These are phyloP conservation scores for Colletotrichum caudatum DNA, from an alignment of 2,329 filamentous ascomycete genomes.

Conservation along the genomic window DNA sequence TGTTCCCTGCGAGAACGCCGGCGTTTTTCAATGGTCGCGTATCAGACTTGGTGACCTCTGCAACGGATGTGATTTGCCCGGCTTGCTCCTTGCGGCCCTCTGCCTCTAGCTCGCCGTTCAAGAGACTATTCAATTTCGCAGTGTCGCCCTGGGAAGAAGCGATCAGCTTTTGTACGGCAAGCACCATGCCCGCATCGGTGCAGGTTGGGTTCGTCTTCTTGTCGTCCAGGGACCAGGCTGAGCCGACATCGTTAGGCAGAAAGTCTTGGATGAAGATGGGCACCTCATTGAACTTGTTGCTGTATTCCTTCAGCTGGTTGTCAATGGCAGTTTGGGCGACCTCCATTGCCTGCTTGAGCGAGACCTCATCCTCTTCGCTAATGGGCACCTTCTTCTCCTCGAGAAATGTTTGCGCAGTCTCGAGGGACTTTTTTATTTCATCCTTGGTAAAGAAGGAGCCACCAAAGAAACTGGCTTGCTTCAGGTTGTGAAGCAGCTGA, in stretches of 20 bases:
- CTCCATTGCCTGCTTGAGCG: constrained; percentile 74
- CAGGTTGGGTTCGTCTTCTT: constrained; percentile 62
- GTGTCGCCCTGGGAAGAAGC: constrained; percentile 59
- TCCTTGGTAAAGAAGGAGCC: constrained; percentile 78
- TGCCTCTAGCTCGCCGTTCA: constrained; percentile 60
- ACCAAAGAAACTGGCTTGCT: constrained; percentile 86
- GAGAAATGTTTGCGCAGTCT: constrained; percentile 77
- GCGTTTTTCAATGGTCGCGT: constrained; percentile 1
- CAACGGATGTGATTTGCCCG: constrained; percentile 40
- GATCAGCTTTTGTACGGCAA: constrained; percentile 65
- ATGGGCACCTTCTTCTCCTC: constrained; percentile 70
- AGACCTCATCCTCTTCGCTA: constrained; percentile 67
- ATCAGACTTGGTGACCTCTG: constrained; percentile 19
- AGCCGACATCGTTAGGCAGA: constrained; percentile 66
- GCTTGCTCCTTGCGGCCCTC: constrained; percentile 56
- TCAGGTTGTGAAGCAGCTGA: constrained; percentile 80
- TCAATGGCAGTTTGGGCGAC: constrained; percentile 70
- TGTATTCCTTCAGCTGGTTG: constrained; percentile 73
- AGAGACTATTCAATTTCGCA: constrained; percentile 59
- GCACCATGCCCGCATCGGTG: constrained; percentile 63
- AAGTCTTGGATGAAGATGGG: constrained; percentile 79
- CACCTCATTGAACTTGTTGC: constrained; percentile 80
- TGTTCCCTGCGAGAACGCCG: constrained; percentile 55
- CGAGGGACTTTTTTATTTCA: constrained; percentile 73
- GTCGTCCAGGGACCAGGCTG: constrained; percentile 76